Base-by-base conservation (phyloP, 2,329 filamentous ascomycete genomes). In the Epichloe gansuensis region DNA sequence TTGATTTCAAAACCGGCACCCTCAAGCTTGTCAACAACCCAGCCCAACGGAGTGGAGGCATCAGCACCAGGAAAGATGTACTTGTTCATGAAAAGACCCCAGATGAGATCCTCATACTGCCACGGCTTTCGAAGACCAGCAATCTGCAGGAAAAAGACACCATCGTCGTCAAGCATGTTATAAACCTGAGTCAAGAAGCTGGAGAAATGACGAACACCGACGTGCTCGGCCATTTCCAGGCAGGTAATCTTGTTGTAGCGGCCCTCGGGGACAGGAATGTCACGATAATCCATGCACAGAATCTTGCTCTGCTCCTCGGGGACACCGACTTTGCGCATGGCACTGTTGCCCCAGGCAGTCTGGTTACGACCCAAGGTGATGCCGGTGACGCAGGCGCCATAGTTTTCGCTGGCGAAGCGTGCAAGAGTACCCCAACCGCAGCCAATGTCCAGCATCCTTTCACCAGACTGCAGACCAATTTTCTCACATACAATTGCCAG, bases 11-110 rank as follows among this genome's bases (percentile, higher is more conserved):
- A 70, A 39, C 68, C 67, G 41, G 66, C 85, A 53, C 80, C 83
- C 75, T 98, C 93, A 21, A 96, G 80, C 66, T 82, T 83, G 69
- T 89, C 82, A 61, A 95, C 76, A 63, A 93, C 88, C 72, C 85
- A 93, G 61, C 88, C 89, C 48, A 98, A 82, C 50, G 93, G 93
- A 54, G 90, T 95, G 44, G 88, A 95, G 50, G 93, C 93, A 67
- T 97, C 93, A 50, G 93, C 93, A 67, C 93, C 93, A 37, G 91
- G 93, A 81, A 97, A 97, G 69, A 97, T 79, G 72, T 97, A 95
- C 76, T 95, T 96, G 84, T 97, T 97, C 90, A 97, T 95, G 80
- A 96, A 97, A 46, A 97, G 80, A 68, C 93, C 93, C 93, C 93
- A 97, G 69, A 91, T 87, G 50, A 96, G 80, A 73, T 97, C 91